Base-by-base conservation (phyloP, 129 eudicot species). In the Flaveria trinervia region DNA sequence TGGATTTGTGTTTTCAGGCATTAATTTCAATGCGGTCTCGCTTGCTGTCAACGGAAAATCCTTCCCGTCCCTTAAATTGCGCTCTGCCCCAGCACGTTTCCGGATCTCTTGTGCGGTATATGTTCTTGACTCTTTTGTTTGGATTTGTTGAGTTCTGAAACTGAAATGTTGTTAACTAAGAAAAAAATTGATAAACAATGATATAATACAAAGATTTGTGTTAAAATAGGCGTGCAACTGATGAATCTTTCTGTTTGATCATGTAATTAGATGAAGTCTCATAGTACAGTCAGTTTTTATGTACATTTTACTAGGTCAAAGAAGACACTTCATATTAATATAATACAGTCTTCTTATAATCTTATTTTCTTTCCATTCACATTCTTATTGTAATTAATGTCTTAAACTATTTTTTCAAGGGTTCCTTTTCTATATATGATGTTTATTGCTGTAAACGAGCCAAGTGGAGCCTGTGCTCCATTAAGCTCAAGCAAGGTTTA, bases 41-140 rank as follows among this genome's bases (percentile, higher is more conserved):
- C 85, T 88, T 30, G 33, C 86, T 2, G 52, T 79, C 69, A 83
- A 57, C 16, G 86, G 85, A 49, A 88, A 75, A 56, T 64, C 74
- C 46, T 88, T 83, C 83, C 84, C 80, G 33, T 75, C 88, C 10
- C 81, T 81, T 22, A 84, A 70, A 50, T 62, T 69, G 83, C 77
- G 73, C 20, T 33, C 82, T 26, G 80, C 84, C 22, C 70, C 83
- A 49, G 65, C 74, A 45, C 94, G 89, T 54, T 67, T 89, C 82
- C 23, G 80, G 14, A 52, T 89, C 72, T 77, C 84, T 33, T 89
- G 89, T 30, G 88, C 86, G 46, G 96, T 89, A 86, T 89, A 76
- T 68, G 71, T 54, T 78, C 26, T 70, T 14, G n/a, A 8, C 33
- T 45, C 15, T 6, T 36, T 55, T 55, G 3, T 43, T 36, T 52